These are phyloP conservation scores for Clavariopsis aquatica DNA, from an alignment of 495 filamentous ascomycete genomes.

Conservation along the genomic window DNA sequence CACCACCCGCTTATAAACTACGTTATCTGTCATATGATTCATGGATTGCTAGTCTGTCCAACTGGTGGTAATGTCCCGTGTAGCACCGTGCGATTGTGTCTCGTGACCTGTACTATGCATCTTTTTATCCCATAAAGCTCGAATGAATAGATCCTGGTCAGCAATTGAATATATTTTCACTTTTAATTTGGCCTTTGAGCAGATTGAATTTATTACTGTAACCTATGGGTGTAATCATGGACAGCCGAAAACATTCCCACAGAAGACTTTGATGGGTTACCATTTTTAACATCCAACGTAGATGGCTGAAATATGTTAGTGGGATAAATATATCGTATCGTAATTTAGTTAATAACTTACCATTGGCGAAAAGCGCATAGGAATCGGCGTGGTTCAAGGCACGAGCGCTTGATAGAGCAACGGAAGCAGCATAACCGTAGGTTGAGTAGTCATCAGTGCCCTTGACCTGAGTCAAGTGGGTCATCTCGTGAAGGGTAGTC, in stretches of 20 bases:
- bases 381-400: constrained; percentile 62
- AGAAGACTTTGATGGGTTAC: no score
- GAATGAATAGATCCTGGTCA: no score
- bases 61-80: no score
- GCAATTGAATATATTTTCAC: no score
- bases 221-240: not conserved
- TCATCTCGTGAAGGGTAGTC: constrained; percentile 62
- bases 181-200: no score
- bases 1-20: no score
- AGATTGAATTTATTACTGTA: not conserved
- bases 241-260: no score
- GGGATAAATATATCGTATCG: not conserved
- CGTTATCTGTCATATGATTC: no score
- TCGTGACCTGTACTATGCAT: no score
- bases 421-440: constrained; percentile 58
- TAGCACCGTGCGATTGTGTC: no score
- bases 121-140: no score
- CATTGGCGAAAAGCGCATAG: constrained; percentile 61
- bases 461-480: constrained; percentile 57
- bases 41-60: no score
- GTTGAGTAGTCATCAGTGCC: constrained; percentile 55
- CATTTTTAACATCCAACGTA: not conserved
- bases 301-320: not conserved
- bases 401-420: constrained; percentile 44
- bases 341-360: constrained; percentile 39